Conservation (phyloP, 2,329 filamentous ascomycete genomes). For the Lachnellula hyalina region DNA sequence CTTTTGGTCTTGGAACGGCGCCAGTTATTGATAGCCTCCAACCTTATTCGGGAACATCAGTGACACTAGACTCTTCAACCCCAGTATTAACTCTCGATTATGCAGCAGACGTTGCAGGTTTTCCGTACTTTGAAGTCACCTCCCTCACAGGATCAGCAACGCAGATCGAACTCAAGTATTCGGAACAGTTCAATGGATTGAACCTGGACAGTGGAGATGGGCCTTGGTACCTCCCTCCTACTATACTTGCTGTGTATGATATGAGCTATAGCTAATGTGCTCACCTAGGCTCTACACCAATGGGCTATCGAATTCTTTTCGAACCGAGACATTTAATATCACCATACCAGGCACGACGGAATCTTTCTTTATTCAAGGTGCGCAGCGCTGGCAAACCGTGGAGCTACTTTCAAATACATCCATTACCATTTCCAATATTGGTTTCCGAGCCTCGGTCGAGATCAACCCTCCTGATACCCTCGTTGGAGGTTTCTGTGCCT, state of each 20-base stretch:
- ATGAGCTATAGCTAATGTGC: too few species aligned
- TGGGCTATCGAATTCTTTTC: constrained; percentile 32
- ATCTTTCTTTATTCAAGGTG: constrained; percentile 37
- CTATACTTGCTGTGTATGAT: too few species aligned
- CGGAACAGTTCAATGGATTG: constrained; percentile 31
- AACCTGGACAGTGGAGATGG: constrained; percentile 30
- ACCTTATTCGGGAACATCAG: not conserved
- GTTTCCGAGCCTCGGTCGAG: constrained; percentile 30
- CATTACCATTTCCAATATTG: constrained; percentile 30
- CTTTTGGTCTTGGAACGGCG: too few species aligned
- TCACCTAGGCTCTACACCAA: not conserved
- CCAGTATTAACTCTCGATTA: constrained; percentile 29
- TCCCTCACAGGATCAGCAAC: constrained; percentile 18
- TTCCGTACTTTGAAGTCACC: constrained; percentile 31
- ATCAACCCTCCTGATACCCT: constrained; percentile 21
- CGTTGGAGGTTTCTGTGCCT: constrained; percentile 29
- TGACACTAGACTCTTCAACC: not conserved
- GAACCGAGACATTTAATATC: constrained; percentile 37
- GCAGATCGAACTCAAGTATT: constrained; percentile 35
- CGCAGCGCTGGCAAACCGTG: constrained; percentile 37
- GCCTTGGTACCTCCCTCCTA: constrained; percentile 25
- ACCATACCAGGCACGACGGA: constrained; percentile 26
- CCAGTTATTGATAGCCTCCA: too few species aligned
- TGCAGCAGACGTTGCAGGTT: constrained; percentile 31
- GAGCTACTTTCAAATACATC: constrained; percentile 32